Conservation (phyloP, 1,284 basidiomycete species). For the Ustilago cynodontis region DNA sequence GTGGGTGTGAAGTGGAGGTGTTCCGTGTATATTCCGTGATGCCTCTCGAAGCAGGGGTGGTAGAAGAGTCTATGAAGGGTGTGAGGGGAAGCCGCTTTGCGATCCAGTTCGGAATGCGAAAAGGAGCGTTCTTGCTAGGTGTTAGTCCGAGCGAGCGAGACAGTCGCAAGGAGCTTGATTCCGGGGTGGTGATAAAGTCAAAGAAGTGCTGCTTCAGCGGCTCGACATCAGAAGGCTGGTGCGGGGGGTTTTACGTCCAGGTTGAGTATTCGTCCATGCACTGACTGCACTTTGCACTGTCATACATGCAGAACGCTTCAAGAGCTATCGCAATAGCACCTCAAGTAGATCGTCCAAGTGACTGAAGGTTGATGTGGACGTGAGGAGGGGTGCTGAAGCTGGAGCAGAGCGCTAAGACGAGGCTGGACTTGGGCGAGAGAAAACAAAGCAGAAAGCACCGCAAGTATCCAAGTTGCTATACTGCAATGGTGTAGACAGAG, state of each 20-base stretch:
- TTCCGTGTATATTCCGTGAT: conserved; percentile 13
- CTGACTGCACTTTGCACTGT: not conserved
- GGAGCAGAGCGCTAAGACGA: no score
- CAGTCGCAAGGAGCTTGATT: not conserved
- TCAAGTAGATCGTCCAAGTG: no score
- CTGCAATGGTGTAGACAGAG: no score
- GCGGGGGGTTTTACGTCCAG: not conserved
- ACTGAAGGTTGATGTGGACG: no score
- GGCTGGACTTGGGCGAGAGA: no score
- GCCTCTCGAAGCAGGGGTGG: conserved; percentile 3
- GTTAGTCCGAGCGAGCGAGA: not conserved
- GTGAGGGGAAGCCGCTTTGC: not conserved
- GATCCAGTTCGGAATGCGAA: not conserved
- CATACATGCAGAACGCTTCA: not conserved
- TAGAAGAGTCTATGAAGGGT: not conserved
- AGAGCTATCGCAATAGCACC: no score
- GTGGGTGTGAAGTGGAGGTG: not conserved
- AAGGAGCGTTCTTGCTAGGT: not conserved
- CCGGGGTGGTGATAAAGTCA: not conserved
- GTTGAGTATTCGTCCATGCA: not conserved
- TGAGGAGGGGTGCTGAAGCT: no score
- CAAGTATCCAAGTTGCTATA: no score
- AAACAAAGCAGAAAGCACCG: no score
- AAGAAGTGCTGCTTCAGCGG: not conserved
- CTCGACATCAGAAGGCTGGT: not conserved